phyloP scores from a whole-genome alignment of 495 filamentous ascomycete species.

The Penicillium turbatum region DNA sequence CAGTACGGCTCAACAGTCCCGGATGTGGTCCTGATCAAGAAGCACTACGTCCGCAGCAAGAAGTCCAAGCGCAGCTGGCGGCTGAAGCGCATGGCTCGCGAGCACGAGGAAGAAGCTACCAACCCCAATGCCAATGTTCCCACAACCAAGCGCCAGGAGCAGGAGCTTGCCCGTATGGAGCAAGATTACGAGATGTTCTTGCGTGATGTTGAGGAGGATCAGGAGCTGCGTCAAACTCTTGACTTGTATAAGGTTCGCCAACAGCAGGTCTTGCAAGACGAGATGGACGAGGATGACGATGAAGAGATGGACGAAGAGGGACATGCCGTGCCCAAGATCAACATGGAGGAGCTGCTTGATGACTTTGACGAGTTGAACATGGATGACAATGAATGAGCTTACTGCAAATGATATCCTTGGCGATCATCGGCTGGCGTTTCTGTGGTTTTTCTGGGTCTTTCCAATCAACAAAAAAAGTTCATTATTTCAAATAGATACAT shows the following conservation, averaged over 20 bases:
- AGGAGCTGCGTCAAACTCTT: slow-evolving; percentile 76
- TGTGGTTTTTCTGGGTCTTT: slow-evolving; percentile 13
- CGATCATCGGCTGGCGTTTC: slow-evolving; percentile 32
- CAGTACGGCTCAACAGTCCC: slow-evolving; percentile 72
- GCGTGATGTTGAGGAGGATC: slow-evolving; percentile 92
- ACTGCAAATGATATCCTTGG: slow-evolving; percentile 26
- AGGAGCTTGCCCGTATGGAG: slow-evolving; percentile 77
- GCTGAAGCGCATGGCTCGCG: slow-evolving; percentile 85
- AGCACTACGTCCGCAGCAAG: slow-evolving; percentile 82
- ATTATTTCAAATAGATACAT: slow-evolving; percentile 12
- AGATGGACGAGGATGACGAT: slow-evolving; percentile 60
- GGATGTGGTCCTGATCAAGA: slow-evolving; percentile 94
- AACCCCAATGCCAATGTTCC: slow-evolving; percentile 20
- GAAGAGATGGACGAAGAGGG: slow-evolving; percentile 62
- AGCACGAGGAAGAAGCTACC: slow-evolving; percentile 66
- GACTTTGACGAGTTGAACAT: slow-evolving; percentile 67
- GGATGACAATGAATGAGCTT: slow-evolving; percentile 43
- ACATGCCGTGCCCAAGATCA: slow-evolving; percentile 57
- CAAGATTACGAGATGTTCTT: slow-evolving; percentile 96
- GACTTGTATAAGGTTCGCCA: slow-evolving; percentile 75
- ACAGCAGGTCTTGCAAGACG: slow-evolving; percentile 42
- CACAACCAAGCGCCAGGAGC: slow-evolving; percentile 54
- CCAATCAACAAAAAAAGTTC: slow-evolving; percentile 14
- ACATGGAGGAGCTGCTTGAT: slow-evolving; percentile 81
- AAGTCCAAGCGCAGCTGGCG: slow-evolving; percentile 91